Evolutionary conservation across 176 grass and related monocot genomes (phyloP).

Genomic region (Oryza officinalis): DNA sequence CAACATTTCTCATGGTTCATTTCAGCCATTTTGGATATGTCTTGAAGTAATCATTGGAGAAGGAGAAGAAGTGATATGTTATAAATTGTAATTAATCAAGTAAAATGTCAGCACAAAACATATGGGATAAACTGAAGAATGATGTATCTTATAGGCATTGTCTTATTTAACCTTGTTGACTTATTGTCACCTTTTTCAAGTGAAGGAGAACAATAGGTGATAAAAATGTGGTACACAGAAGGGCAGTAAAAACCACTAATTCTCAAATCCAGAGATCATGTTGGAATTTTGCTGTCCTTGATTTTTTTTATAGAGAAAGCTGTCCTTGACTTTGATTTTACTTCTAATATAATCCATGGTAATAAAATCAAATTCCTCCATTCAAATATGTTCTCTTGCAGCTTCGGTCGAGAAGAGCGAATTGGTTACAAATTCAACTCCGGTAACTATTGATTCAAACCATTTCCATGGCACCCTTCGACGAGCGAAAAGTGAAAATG

Average conservation of each 20-base stretch:
- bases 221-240: neutral
- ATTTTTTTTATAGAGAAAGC: too few relatives aligned
- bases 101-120: neutral
- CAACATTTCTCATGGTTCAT: neutral
- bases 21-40: neutral
- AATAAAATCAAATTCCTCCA: neutral
- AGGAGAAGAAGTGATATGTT: neutral
- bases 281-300: neutral
- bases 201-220: neutral
- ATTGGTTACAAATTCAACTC: constrained; percentile 46
- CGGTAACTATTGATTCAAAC: constrained; percentile 59
- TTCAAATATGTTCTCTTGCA: constrained; percentile 39
- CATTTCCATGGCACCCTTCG: constrained; percentile 65
- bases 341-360: constrained; percentile 21
- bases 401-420: constrained; percentile 62
- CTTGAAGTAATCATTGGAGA: neutral
- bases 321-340: neutral
- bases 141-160: neutral
- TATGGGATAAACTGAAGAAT: constrained; percentile 29
- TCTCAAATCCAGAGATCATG: constrained; percentile 13
- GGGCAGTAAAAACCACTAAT: constrained; percentile 4
- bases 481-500: constrained; percentile 57
- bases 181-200: constrained; percentile 3
- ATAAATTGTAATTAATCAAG: neutral
- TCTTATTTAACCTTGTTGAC: neutral